Conservation (phyloP, 305 asterid genomes). For the Fraxinus xanthoxyloides region DNA sequence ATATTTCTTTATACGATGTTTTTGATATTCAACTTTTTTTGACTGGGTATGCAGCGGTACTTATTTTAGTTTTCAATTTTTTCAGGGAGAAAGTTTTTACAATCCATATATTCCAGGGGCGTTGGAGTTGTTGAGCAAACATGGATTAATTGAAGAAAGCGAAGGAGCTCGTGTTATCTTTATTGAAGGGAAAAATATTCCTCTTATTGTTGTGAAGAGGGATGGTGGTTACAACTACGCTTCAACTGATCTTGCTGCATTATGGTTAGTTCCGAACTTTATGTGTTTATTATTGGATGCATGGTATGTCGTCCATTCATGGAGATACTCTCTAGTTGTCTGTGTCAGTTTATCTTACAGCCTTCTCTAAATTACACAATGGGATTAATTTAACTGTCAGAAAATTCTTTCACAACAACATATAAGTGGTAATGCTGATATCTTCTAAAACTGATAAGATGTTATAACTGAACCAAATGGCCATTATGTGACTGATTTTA, state of each 20-base stretch:
- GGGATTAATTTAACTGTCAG: neutral
- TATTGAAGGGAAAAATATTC: conserved; percentile 71
- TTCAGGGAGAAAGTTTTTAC: conserved; percentile 95
- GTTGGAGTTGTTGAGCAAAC: conserved; percentile 49
- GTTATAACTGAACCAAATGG: neutral
- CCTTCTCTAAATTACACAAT: neutral
- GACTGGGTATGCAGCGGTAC: conserved; percentile 2
- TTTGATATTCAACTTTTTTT: neutral
- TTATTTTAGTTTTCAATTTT: neutral
- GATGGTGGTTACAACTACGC: conserved; percentile 97
- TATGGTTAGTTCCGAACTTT: conserved; percentile 60
- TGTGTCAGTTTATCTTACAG: neutral
- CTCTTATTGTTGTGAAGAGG: conserved; percentile 86
- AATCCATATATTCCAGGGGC: conserved; percentile 72
- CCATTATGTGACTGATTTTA: neutral
- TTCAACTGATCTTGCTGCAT: conserved; percentile 88
- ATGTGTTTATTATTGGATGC: neutral
- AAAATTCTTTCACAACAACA: neutral
- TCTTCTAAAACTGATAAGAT: neutral
- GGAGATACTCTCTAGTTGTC: conserved; percentile 5
- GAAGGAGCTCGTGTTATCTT: conserved; percentile 93
- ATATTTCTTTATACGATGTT: neutral
- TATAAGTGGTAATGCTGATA: neutral
- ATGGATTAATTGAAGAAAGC: conserved; percentile 77
- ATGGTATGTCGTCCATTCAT: neutral